Evolutionary conservation across 2,329 filamentous ascomycete species (phyloP), one percentile per base, ranked within the genome.

Genomic region (Scytalidium lignicola): DNA sequence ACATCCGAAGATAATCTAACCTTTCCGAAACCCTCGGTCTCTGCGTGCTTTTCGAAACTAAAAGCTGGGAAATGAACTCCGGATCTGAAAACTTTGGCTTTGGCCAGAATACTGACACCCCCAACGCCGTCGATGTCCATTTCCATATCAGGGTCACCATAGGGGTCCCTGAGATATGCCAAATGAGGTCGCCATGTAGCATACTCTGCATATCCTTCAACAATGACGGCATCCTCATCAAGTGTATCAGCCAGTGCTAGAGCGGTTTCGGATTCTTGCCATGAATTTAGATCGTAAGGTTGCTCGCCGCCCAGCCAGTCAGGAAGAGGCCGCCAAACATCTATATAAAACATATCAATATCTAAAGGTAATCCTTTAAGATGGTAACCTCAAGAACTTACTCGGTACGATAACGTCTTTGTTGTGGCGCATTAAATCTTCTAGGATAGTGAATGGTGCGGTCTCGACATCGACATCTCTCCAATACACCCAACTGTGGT

Each of bases 401-500:
- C 92, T 99, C 8, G 93, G 93, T 49, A 99, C 93, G 65, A 96
- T 99, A 23, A 99, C 85, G 66, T 99, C 93, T 70, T 96, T 97
- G 71, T 99, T 96, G 64, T 99, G 93, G 55, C 92, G 84, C 93
- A 99, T 99, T 48, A 99, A 73, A 71, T 99, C 93, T 66, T 99
- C 93, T 55, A 99, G 72, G 59, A 99, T 97, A 0, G 93, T 97
- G 64, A 92, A 93, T 0, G 93, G 93, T 2, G 93, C 93, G 1
- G 93, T 99, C 70, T 97, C 90, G 8, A 99, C 93, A 70, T 99
- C 93, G 20, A 96, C 93, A 71, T 99, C 93, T 69, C 93, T 84
- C 93, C 93, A 99, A 66, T 99, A 99, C 9, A 99, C 93, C 93
- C 93, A 99, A 56, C 91, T 96, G 66, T 99, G 93, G 46, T 93